Evolutionary conservation across 495 filamentous ascomycete species (phyloP).

Genomic region (Elasticomyces elasticus): DNA sequence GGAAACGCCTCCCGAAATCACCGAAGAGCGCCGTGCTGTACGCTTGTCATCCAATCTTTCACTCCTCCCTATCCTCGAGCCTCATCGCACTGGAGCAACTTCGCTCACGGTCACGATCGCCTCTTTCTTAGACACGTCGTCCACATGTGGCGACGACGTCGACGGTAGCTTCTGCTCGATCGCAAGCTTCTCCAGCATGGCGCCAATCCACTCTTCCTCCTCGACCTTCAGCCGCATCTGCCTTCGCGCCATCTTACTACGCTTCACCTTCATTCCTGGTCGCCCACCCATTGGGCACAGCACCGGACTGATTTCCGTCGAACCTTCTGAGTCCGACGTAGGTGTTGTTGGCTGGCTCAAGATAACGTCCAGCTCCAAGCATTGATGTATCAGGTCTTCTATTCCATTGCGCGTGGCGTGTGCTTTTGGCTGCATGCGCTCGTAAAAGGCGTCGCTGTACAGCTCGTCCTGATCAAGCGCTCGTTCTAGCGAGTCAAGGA

Average conservation of each 20-base stretch:
- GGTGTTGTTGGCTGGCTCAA: constrained; percentile 11
- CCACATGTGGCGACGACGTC: background rate
- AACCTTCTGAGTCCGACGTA: constrained; percentile 1
- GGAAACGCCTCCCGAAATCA: too few species aligned
- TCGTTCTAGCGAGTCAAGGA: constrained; percentile 43
- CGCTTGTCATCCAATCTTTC: too few species aligned
- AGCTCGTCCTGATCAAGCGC: constrained; percentile 47
- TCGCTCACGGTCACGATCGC: constrained; percentile 4
- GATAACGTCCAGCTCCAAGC: constrained; percentile 36
- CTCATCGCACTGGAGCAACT: background rate
- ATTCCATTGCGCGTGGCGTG: constrained; percentile 42
- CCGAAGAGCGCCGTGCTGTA: too few species aligned
- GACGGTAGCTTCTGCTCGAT: background rate
- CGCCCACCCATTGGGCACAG: constrained; percentile 7
- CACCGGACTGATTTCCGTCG: background rate
- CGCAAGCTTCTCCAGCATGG: constrained; percentile 13
- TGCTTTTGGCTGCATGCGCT: constrained; percentile 45
- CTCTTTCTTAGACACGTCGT: background rate
- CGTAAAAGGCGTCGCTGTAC: constrained; percentile 49
- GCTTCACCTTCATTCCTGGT: constrained; percentile 14
- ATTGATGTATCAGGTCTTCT: constrained; percentile 46
- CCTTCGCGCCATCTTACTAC: constrained; percentile 18
- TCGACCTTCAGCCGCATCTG: constrained; percentile 16
- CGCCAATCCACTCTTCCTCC: constrained; percentile 19
- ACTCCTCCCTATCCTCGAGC: too few species aligned